Evolutionary conservation across 2,329 filamentous ascomycete species (phyloP), one percentile per base, ranked within the genome.

Genomic region (Juglanconis juglandina): DNA sequence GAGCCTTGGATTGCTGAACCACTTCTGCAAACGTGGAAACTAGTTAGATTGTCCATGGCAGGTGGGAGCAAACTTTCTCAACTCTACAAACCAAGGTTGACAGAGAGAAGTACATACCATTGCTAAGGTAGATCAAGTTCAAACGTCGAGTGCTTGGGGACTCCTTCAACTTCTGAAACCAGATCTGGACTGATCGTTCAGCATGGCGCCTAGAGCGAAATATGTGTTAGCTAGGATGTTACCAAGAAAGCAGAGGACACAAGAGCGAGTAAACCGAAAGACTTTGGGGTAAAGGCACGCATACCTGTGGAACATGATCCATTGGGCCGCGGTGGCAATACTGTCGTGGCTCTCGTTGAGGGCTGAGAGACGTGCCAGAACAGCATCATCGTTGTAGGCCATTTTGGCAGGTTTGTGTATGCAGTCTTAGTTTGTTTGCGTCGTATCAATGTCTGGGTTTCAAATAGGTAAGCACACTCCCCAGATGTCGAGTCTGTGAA

Each of bases 281-380:
- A 30, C 37, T n/a, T 4, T 39, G 13, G 47, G 39, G 10, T 41
- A 7, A 5, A 39, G 37, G n/a, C 53, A 62, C 10, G 66, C 73
- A 64, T 87, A 96, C 92, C 92, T 89, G 77, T 99, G 94, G 74
- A 99, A 99, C 89, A 99, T 96, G 64, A 99, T 95, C 96, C 96
- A 99, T 87, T 98, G 94, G 60, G 95, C 92, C 64, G 96, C 93
- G 41, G 91, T 94, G 63, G 96, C 86, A 71, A 99, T 98, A 76
- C 92, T 96, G 73, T 99, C 95, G 74, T 99, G 94, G 10, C 92
- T 96, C 77, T 99, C 96, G 76, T 96, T 97, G 64, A 99, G 85
- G 47, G 92, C 91, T 37, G 93, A 96, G 57, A 99, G 88, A 79
- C 97, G 97, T 57, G 94, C 92, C 73, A 93, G 87, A 59, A 99